Base-by-base conservation (phyloP, 345 rosid species). In the Streptanthus diversifolius region DNA sequence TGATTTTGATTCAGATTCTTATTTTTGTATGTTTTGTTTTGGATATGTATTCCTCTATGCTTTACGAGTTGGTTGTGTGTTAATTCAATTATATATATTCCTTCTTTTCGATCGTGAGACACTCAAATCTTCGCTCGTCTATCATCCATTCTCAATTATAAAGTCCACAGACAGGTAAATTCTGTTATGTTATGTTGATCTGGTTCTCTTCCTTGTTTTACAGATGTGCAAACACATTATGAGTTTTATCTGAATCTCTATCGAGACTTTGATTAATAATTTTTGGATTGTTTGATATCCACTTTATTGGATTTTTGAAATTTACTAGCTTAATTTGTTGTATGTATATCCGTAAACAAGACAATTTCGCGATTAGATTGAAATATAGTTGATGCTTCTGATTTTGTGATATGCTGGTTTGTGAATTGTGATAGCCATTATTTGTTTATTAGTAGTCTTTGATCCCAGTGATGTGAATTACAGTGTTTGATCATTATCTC, bases 401-500 rank as follows among this genome's bases (percentile, higher is more conserved):
- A 41, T 11, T 36, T 55, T 8, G 41, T 58, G 79, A 61, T 75
- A 64, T 75, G 68, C 77, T 71, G 29, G 49, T 36, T 48, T 52
- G 65, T 55, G 51, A 49, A 36, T 74, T 74, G n/a, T 18, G 52
- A 49, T 39, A 48, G 60, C 22, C 8, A 9, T 22, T 32, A 22
- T 54, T 32, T 57, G 25, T 8, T n/a, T 19, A 41, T 15, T 25
- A 8, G 11, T 9, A 56, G 35, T 47, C 40, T 40, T 32, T 47
- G 74, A 44, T 59, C 62, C 11, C 12, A 49, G 19, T 70, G 29
- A 44, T 63, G 14, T 37, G 55, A 39, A 7, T 55, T 55, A 10
- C 18, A 57, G 49, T 62, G 25, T 40, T 62, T 52, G 35, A 62
- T 52, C 25, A 41, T 51, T 54, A 25, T 33, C 19, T 60, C 39